A percentile compares a stretch with the other conserved stretches of the same genome.
Conservation (phyloP, 1,284 basidiomycete genomes). For the Pascua sp. region DNA sequence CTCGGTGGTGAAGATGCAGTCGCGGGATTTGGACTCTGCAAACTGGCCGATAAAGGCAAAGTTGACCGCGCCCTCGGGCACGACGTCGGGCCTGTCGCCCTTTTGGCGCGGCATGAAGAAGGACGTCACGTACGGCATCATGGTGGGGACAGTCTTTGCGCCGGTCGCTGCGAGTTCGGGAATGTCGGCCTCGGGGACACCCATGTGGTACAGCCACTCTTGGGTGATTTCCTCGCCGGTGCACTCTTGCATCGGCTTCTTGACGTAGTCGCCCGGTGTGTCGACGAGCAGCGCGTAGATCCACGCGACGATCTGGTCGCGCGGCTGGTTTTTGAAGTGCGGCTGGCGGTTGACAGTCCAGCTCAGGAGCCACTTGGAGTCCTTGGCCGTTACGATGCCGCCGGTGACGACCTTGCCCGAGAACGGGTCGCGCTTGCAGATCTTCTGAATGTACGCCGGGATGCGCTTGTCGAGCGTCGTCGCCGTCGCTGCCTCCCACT, state of each 20-base stretch:
- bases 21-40: not conserved
- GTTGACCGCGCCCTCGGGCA: constrained; percentile 2
- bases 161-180: too few relatives aligned
- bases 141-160: too few relatives aligned
- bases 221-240: constrained; percentile 2
- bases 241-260: constrained; percentile 1
- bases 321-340: not conserved
- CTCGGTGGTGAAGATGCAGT: constrained; percentile 6
- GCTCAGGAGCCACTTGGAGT: not conserved
- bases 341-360: constrained; percentile 4
- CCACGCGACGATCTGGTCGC: not conserved
- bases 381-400: constrained; percentile 2
- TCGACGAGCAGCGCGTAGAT: constrained; percentile 1
- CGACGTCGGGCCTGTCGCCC: not conserved
- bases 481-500: not conserved
- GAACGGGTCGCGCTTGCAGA: not conserved
- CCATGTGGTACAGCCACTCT: not conserved
- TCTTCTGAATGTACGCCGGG: not conserved
- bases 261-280: not conserved
- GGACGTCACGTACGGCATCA: not conserved
- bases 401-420: constrained; percentile 1
- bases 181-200: too few relatives aligned
- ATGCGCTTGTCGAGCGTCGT: constrained; percentile 1
- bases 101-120: constrained; percentile 2
- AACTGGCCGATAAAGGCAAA: constrained; percentile 6